These are phyloP conservation scores for Ilex paraguariensis DNA, from an alignment of 305 asterid species.

Conservation along the genomic window DNA sequence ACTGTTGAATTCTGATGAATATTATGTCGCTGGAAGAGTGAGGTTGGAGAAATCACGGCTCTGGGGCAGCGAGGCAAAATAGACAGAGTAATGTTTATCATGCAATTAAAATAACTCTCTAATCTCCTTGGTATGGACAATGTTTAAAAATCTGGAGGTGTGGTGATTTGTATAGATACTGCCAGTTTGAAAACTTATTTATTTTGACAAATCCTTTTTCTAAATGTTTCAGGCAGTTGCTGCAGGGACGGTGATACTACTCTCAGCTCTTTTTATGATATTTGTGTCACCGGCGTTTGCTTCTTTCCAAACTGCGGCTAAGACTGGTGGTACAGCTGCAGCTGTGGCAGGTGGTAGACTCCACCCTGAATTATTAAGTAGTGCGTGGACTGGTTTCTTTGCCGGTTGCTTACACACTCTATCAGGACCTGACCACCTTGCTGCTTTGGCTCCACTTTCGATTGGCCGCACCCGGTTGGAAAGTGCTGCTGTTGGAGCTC, in stretches of 20 bases:
- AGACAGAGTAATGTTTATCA: no score
- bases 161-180: no score
- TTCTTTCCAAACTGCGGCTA: conserved; percentile 47
- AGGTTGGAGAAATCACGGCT: no score
- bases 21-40: no score
- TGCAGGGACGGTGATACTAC: conserved; percentile 39
- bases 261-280: conserved; percentile 45
- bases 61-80: no score
- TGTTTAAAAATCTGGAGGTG: no score
- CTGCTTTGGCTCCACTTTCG: conserved; percentile 96
- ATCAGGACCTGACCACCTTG: conserved; percentile 97
- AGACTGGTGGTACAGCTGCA: conserved; percentile 47
- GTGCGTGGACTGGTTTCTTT: conserved; percentile 96
- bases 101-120: no score
- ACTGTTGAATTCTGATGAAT: no score
- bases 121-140: no score
- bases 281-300: conserved; percentile 72
- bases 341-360: conserved; percentile 40
- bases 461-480: conserved; percentile 82
- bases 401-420: conserved; percentile 97
- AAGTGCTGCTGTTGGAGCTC: conserved; percentile 95
- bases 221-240: conserved; percentile 46
- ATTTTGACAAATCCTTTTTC: conserved; percentile 2
- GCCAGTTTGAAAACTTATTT: not conserved
- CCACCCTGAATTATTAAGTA: conserved; percentile 56